These are phyloP conservation scores for Mortierella hygrophila DNA, from an alignment of 192 early-diverging fungal genomes.

Conservation along the genomic window DNA sequence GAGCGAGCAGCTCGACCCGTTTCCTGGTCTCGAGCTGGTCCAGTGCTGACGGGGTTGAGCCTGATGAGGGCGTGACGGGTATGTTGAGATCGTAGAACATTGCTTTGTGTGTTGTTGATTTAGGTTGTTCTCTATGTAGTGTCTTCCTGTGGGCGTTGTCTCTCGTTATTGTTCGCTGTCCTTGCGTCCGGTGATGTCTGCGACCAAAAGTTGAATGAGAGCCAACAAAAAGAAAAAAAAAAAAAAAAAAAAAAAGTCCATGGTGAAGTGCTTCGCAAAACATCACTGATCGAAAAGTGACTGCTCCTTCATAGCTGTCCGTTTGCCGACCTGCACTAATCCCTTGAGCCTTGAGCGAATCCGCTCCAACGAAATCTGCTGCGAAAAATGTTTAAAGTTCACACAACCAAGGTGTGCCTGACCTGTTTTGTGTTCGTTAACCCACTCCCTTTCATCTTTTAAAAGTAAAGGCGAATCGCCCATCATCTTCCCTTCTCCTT, in stretches of 20 bases:
- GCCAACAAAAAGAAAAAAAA: background rate
- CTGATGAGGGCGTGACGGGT: slow-evolving; percentile 49
- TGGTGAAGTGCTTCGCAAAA: background rate
- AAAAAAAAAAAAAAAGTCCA: slow-evolving; percentile 6
- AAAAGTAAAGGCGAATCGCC: background rate
- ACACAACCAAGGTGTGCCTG: background rate
- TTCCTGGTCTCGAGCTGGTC: slow-evolving; percentile 60
- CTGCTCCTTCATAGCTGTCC: background rate
- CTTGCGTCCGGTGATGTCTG: background rate
- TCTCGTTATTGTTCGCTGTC: background rate
- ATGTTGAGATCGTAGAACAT: slow-evolving; percentile 75
- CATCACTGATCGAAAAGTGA: background rate
- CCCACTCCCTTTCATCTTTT: background rate
- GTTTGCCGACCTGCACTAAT: background rate
- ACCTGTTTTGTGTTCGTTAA: background rate
- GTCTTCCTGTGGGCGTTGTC: background rate
- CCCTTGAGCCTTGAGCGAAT: background rate
- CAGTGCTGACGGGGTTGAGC: slow-evolving; percentile 28
- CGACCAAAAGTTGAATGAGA: background rate
- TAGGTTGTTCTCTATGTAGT: background rate
- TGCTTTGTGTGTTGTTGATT: background rate
- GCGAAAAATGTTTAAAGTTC: slow-evolving; percentile 6
- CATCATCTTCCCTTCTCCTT: background rate
- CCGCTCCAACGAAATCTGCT: background rate
- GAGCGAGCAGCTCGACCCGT: slow-evolving; percentile 58